These are phyloP conservation scores for Babesia gibsoni DNA, from an alignment of 169 alveolate species.

Conservation along the genomic window DNA sequence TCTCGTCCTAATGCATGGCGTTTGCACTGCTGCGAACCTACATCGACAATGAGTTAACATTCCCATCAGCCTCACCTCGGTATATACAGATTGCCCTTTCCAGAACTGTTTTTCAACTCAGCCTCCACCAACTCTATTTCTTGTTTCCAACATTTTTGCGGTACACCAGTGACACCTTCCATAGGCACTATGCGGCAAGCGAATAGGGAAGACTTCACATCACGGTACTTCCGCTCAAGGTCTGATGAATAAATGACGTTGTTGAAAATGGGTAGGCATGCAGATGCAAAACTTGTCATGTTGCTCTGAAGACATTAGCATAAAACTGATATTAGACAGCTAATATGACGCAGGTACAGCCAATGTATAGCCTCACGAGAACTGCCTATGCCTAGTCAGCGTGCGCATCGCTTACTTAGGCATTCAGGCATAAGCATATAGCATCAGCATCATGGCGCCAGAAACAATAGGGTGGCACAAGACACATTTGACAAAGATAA, in stretches of 20 bases:
- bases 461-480: background rate
- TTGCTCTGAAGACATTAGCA: no score
- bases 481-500: background rate
- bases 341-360: no score
- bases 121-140: constrained; percentile 7
- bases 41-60: background rate
- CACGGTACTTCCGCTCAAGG: background rate
- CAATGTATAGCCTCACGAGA: no score
- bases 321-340: no score
- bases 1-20: constrained; percentile 6
- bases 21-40: constrained; percentile 9
- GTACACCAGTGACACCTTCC: background rate
- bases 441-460: background rate
- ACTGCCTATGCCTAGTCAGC: no score
- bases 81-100: constrained; percentile 20
- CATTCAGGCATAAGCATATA: no score
- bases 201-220: constrained; percentile 2
- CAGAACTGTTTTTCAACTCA: constrained; percentile 2
- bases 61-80: constrained; percentile 23
- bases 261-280: background rate
- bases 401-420: no score
- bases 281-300: background rate
- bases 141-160: background rate
- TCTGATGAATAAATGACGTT: background rate
- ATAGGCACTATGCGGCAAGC: background rate